Base-by-base conservation (phyloP, 495 filamentous ascomycete genomes). In the Talaromyces proteolyticus region DNA sequence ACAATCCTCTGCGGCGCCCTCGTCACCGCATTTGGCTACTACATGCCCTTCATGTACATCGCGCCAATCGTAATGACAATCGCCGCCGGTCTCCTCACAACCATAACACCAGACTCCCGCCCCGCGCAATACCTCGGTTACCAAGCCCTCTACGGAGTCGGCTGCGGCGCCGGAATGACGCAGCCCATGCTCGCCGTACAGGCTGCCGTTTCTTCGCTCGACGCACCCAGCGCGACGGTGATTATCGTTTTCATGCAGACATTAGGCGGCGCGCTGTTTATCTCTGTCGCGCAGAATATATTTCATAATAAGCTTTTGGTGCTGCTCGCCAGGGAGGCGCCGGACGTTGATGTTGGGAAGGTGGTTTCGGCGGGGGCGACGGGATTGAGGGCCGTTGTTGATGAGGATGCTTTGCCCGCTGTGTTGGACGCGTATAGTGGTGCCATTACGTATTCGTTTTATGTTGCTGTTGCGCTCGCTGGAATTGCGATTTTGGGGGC, bases 21-120 rank as follows among this genome's bases (percentile, higher is more conserved):
- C 14, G 48, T 63, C 2, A 57, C 57, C 25, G 51, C 50, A 5
- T 25, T 46, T 2, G 67, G 67, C 24, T 63, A 68, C 52, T 68
- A 65, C 51, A 51, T 52, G n/a, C 85, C 86, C 0, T 81, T 81
- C 58, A 81, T 87, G 65, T 66, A 82, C 22, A 23, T 74, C 5
- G 26, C 26, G 0, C 23, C 14, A 40, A 41, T 53, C 2, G 7
- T 38, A 10, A 44, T 42, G 18, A 14, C 49, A 38, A 64, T 7
- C 58, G 67, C 69, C 53, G 52, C 63, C 22, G 50, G 21, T 4
- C 10, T 53, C 19, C n/a, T 41, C 16, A 20, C 37, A 14, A 34
- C 23, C 14, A 18, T 22, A 7, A 18, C 42, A 16, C 48, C 38
- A 11, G 10, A 42, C 25, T 42, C 48, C 7, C n/a, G 17, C 11